A percentile compares a stretch with the other conserved stretches of the same genome.
phyloP scores from a whole-genome alignment of 768 basidiomycete genomes.

The Boletus barrowsii region DNA sequence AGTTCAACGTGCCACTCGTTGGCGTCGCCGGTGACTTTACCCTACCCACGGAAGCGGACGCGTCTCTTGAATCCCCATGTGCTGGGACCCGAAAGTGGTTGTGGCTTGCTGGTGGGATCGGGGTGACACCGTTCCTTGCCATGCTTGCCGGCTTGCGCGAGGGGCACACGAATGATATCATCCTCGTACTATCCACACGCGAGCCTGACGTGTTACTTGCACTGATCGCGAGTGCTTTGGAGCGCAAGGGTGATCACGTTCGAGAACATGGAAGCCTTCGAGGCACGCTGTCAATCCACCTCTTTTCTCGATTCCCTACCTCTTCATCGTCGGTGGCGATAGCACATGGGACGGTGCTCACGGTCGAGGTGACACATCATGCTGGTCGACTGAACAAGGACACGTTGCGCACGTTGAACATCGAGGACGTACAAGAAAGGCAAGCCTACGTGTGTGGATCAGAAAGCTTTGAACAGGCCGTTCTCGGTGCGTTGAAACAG shows the following conservation, averaged over 20 bases:
- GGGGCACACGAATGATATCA: constrained; percentile 34
- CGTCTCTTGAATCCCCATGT: not conserved
- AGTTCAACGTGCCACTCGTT: constrained; percentile 42
- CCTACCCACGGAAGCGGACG: constrained; percentile 21
- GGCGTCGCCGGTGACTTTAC: constrained; percentile 55
- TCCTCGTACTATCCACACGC: constrained; percentile 48
- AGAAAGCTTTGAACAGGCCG: constrained; percentile 40
- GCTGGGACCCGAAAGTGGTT: constrained; percentile 31
- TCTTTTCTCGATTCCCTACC: constrained; percentile 31
- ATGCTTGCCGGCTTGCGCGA: constrained; percentile 39
- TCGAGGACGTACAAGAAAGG: constrained; percentile 19
- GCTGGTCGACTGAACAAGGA: constrained; percentile 17
- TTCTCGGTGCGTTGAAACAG: constrained; percentile 33
- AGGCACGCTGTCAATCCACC: constrained; percentile 34
- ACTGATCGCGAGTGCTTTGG: constrained; percentile 26
- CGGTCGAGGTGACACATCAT: constrained; percentile 17
- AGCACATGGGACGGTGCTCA: constrained; percentile 13
- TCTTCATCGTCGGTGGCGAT: not conserved
- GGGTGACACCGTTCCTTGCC: constrained; percentile 61
- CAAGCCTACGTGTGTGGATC: constrained; percentile 53
- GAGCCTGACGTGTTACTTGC: constrained; percentile 51
- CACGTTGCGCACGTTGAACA: constrained; percentile 1
- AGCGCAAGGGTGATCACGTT: not conserved
- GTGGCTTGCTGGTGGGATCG: constrained; percentile 65
- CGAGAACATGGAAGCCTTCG: not conserved